A percentile compares a stretch with the other conserved stretches of the same genome.
phyloP scores from a whole-genome alignment of 768 basidiomycete genomes.

The Collybia nuda region DNA sequence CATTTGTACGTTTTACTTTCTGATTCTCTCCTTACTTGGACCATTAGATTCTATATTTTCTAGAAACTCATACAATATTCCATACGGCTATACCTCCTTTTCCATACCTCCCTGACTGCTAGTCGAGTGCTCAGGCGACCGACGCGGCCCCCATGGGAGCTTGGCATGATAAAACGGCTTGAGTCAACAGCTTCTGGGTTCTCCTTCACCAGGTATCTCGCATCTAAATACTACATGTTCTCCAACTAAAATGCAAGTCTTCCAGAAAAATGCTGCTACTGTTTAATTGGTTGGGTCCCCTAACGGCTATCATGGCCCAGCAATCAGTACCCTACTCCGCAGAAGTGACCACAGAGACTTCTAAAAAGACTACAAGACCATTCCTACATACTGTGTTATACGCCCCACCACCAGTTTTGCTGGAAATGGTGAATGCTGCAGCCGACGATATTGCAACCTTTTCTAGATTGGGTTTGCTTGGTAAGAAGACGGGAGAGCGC shows the following conservation, averaged over 20 bases:
- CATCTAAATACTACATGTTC: constrained; percentile 5
- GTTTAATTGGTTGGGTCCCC: constrained; percentile 82
- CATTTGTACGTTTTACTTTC: constrained; percentile 57
- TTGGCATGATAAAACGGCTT: constrained; percentile 57
- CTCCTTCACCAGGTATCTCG: constrained; percentile 66
- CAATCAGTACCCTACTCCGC: constrained; percentile 64
- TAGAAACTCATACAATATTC: constrained; percentile 90
- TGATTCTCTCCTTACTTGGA: neutral
- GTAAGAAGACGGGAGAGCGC: constrained; percentile 60
- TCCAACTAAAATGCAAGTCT: constrained; percentile 32
- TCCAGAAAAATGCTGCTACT: constrained; percentile 75
- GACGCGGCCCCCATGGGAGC: constrained; percentile 51
- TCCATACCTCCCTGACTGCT: constrained; percentile 55
- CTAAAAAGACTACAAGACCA: constrained; percentile 46
- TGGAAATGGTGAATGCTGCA: constrained; percentile 72
- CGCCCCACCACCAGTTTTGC: constrained; percentile 78
- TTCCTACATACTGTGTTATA: constrained; percentile 76
- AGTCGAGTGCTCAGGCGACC: constrained; percentile 47
- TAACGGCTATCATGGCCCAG: constrained; percentile 70
- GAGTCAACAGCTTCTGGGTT: constrained; percentile 63
- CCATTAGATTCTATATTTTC: neutral
- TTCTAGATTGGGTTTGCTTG: constrained; percentile 67
- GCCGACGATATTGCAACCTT: constrained; percentile 83
- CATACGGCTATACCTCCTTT: constrained; percentile 69
- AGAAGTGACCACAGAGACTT: constrained; percentile 34